Evolutionary conservation across 345 rosid species (phyloP).

Genomic region (Eucalyptus regnans): DNA sequence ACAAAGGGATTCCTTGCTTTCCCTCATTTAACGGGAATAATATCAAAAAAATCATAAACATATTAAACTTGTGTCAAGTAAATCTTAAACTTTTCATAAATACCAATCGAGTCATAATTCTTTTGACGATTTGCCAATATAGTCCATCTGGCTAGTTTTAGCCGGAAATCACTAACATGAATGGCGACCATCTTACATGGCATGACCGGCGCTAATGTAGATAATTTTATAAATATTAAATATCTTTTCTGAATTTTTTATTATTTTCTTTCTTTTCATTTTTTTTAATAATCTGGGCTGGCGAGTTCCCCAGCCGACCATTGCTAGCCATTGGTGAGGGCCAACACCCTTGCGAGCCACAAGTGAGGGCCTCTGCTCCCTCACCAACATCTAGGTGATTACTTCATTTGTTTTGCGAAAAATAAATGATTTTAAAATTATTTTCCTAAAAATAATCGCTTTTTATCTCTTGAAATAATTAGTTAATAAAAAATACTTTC

Average conservation of each 20-base stretch:
- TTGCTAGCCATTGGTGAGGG: neutral
- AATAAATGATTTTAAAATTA: too few species aligned
- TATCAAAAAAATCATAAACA: neutral
- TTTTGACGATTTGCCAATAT: neutral
- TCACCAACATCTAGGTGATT: too few species aligned
- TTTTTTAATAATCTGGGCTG: neutral
- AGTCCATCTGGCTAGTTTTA: fast-evolving
- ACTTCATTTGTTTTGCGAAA: too few species aligned
- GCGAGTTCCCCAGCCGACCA: neutral
- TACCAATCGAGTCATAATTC: neutral
- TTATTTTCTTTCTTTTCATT: too few species aligned
- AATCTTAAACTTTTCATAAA: too few species aligned
- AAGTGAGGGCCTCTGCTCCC: neutral
- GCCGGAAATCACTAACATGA: fast-evolving
- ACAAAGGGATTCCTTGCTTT: neutral
- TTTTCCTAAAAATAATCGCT: too few species aligned
- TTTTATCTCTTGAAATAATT: neutral
- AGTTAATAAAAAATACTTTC: too few species aligned
- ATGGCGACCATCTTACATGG: neutral
- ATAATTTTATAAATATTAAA: too few species aligned
- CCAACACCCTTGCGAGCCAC: neutral
- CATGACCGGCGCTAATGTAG: fast-evolving
- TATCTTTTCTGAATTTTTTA: neutral
- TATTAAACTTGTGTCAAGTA: neutral
- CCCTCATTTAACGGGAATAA: neutral